Evolutionary conservation across 1,284 basidiomycete genomes (phyloP).

Genomic region (Ustilago nuda): DNA sequence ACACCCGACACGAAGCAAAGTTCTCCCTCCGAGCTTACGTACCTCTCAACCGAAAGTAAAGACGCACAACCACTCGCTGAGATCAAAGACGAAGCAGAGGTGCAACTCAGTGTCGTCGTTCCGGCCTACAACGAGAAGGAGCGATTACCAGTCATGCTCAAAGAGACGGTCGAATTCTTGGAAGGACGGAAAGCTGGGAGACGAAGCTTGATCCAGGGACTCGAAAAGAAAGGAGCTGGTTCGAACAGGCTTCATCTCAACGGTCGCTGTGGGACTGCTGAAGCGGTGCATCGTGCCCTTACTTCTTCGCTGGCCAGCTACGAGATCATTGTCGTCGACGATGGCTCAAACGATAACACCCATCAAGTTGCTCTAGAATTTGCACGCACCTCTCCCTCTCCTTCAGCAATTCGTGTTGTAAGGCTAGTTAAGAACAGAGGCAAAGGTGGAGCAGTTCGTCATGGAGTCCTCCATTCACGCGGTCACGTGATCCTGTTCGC

Average conservation of each 20-base stretch:
- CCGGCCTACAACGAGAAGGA: constrained; percentile 90
- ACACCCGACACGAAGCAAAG: constrained; percentile 27
- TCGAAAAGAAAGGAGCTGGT: background rate
- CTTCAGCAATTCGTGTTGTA: constrained; percentile 78
- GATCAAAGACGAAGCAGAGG: constrained; percentile 21
- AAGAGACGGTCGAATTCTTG: constrained; percentile 74
- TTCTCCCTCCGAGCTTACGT: constrained; percentile 10
- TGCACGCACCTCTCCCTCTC: constrained; percentile 73
- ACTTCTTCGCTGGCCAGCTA: constrained; percentile 33
- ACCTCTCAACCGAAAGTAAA: constrained; percentile 6
- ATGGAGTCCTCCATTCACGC: constrained; percentile 77
- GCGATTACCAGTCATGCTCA: constrained; percentile 84
- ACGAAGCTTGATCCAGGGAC: constrained; percentile 21
- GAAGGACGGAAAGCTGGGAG: constrained; percentile 67
- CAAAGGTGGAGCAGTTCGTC: constrained; percentile 90
- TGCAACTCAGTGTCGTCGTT: constrained; percentile 79
- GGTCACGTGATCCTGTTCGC: constrained; percentile 87
- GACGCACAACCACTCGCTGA: constrained; percentile 21
- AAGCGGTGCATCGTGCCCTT: constrained; percentile 20
- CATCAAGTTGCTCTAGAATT: constrained; percentile 76
- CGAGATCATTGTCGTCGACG: constrained; percentile 89
- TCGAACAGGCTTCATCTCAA: background rate
- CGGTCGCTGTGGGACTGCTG: background rate
- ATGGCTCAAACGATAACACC: constrained; percentile 85
- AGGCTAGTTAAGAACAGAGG: constrained; percentile 84